Base-by-base conservation (phyloP, 1,284 basidiomycete species). In the Pseudozyma flocculosa region DNA sequence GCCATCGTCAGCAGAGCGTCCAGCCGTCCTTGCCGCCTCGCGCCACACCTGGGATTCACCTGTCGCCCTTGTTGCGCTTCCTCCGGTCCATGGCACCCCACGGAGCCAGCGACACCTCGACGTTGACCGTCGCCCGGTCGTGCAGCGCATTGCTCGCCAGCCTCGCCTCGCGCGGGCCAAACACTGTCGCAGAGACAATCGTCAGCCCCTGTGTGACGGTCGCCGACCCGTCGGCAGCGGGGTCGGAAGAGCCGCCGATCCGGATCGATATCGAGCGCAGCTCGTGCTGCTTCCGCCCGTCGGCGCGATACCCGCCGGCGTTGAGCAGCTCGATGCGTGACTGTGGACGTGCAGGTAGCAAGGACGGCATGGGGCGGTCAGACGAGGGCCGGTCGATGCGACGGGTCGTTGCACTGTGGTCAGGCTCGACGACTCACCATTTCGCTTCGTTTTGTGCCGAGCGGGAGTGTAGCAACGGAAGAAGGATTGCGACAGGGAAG, bases 261-360 rank as follows among this genome's bases (percentile, higher is more conserved):
- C 88, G 84, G 78, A 96, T 88, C 39, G 82, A 81, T 56, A 93
- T 84, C 54, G 88, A 86, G 43, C 94, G 87, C 19, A 98, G 83
- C 78, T 98, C 94, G 78, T 87, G 89, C 53, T 92, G 90, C 34
- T 88, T 83, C 45, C 94, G 84, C 37, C 90, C 90, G 80, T 98
- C 94, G 43, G 91, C 90, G 56, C 94, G 89, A 73, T 82, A 79
- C 30, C 81, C 81, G 45, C 89, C 90, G 46, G 90, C 87, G 75
- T 92, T 93, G 56, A 95, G 84, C 21, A 93, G 88, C 78, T 95
- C 92, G 50, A 90, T 82, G 56, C 90, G 82, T 47, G 89, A 92
- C 76, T 78, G 46, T 26, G 9, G 11, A 23, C 26, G 14, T 26
- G 9, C 42, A 19, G n/a, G 21, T 10, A 1, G 32, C 14, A 34